These are phyloP conservation scores for Lactarius akahatsu DNA, from an alignment of 768 basidiomycete species.

Conservation along the genomic window DNA sequence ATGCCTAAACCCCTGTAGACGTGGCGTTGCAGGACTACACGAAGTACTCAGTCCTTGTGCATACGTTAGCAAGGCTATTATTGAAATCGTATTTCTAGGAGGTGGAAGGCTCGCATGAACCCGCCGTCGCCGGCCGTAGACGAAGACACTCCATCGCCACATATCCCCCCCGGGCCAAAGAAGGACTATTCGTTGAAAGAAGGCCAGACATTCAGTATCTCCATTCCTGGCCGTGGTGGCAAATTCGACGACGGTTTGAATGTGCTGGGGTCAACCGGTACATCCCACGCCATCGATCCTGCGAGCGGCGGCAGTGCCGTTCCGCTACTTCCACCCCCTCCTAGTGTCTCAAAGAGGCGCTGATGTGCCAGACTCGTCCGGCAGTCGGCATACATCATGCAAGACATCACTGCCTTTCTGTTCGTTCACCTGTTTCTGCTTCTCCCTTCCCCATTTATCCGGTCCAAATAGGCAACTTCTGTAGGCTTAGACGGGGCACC, in stretches of 20 bases:
- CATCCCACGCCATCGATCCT: constrained; percentile 20
- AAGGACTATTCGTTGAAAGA: constrained; percentile 94
- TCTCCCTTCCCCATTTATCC: background rate
- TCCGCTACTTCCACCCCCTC: constrained; percentile 84
- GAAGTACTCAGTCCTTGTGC: constrained; percentile 49
- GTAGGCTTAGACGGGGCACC: background rate
- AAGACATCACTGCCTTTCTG: background rate
- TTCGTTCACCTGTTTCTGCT: background rate
- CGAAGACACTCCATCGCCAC: constrained; percentile 51
- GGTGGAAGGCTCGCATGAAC: constrained; percentile 26
- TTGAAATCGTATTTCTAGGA: constrained; percentile 2
- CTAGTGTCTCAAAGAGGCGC: constrained; percentile 56
- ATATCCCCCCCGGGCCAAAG: constrained; percentile 75
- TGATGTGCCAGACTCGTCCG: constrained; percentile 16
- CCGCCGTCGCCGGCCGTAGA: constrained; percentile 50
- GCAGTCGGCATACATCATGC: background rate
- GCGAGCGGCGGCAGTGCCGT: constrained; percentile 42
- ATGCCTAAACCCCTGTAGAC: constrained; percentile 44
- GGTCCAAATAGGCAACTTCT: background rate
- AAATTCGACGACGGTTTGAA: constrained; percentile 40
- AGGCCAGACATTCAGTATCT: constrained; percentile 91
- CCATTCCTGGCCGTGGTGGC: constrained; percentile 75
- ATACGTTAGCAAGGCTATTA: background rate
- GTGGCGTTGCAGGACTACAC: constrained; percentile 85
- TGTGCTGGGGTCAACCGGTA: constrained; percentile 30